phyloP scores from a whole-genome alignment of 208 protist genomes.

The Wallacemonas collosoma region DNA sequence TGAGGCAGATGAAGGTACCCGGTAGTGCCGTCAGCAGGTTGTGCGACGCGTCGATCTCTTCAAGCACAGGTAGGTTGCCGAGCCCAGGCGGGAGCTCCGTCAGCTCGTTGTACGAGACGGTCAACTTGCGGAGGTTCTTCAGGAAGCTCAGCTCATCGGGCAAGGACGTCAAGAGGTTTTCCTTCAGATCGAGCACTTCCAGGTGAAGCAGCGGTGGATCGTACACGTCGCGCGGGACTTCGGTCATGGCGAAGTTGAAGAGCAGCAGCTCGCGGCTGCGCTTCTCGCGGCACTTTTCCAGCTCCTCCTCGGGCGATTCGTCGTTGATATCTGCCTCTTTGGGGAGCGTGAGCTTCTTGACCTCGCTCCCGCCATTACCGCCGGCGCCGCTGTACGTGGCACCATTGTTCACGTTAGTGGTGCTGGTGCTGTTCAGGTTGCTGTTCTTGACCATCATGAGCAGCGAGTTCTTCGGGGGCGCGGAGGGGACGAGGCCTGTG shows the following conservation, averaged over 20 bases:
- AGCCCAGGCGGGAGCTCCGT: conserved; percentile 71
- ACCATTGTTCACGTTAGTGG: neutral
- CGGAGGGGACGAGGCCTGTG: conserved; percentile 5
- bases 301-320: conserved; percentile 69
- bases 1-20: conserved; percentile 67
- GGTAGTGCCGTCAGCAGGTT: conserved; percentile 73
- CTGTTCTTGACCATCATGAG: conserved; percentile 31
- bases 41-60: conserved; percentile 80
- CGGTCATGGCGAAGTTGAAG: conserved; percentile 66
- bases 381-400: neutral
- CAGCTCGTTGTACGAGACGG: conserved; percentile 85
- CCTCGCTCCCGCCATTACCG: neutral
- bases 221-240: conserved; percentile 72
- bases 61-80: conserved; percentile 61
- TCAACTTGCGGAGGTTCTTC: conserved; percentile 53
- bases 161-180: conserved; percentile 68
- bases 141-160: conserved; percentile 79
- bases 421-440: neutral
- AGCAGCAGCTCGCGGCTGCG: conserved; percentile 59
- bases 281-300: conserved; percentile 56
- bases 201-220: conserved; percentile 71
- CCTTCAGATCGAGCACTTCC: conserved; percentile 64
- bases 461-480: conserved; percentile 24
- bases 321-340: conserved; percentile 78
- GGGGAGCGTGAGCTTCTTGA: conserved; percentile 50